A percentile compares a stretch with the other conserved stretches of the same genome.
Conservation (phyloP, 2,329 filamentous ascomycete species). For the Fusarium euwallaceae region DNA sequence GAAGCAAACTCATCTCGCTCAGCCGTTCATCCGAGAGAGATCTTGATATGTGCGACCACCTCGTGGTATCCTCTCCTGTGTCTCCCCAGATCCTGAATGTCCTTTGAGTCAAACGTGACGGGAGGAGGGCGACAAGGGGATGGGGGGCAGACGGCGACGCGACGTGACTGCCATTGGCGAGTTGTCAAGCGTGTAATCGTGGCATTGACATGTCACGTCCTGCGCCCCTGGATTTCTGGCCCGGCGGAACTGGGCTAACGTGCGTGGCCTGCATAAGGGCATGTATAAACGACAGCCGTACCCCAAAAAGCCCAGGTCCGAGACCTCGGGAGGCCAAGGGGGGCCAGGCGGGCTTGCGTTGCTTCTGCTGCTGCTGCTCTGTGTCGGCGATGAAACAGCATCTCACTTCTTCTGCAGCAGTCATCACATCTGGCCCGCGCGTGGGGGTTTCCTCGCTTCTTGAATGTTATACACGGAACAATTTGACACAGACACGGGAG, state of each 20-base stretch:
- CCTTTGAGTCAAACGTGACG: not conserved
- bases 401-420: constrained; percentile 20
- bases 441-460: constrained; percentile 18
- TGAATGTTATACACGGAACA: not conserved
- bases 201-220: constrained; percentile 12
- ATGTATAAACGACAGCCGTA: constrained; percentile 14
- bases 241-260: constrained; percentile 18
- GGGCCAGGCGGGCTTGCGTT: constrained; percentile 5
- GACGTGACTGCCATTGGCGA: constrained; percentile 12
- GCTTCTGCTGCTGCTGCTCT: constrained; percentile 2
- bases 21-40: constrained; percentile 28
- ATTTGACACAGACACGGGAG: constrained; percentile 13
- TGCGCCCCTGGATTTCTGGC: constrained; percentile 25
- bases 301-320: constrained; percentile 27
- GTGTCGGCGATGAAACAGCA: constrained; percentile 31
- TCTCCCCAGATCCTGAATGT: not conserved
- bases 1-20: constrained; percentile 12
- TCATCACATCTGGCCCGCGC: constrained; percentile 8
- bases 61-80: not conserved
- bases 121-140: not conserved
- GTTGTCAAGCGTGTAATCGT: constrained; percentile 9
- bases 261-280: constrained; percentile 35
- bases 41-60: constrained; percentile 15
- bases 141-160: not conserved
- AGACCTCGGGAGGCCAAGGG: constrained; percentile 27